Evolutionary conservation across 2,329 filamentous ascomycete genomes (phyloP).

Genomic region (Onygenales sp.): DNA sequence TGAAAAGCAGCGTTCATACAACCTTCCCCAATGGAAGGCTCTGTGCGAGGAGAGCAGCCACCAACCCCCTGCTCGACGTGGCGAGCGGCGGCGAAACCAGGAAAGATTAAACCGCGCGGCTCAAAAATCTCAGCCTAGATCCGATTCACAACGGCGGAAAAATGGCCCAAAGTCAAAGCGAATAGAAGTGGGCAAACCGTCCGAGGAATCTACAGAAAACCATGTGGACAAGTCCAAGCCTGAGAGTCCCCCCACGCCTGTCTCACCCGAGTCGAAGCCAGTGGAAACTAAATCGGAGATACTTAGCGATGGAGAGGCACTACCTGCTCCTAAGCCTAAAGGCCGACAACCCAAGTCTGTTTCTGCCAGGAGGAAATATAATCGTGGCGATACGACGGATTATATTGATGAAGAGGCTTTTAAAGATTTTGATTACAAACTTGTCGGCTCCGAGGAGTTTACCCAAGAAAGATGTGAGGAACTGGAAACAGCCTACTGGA

Average conservation of each 20-base stretch:
- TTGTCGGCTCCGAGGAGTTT: constrained; percentile 75
- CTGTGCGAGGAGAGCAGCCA: constrained; percentile 92
- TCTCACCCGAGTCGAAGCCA: constrained; percentile 45
- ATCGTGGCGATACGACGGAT: constrained; percentile 66
- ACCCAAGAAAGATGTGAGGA: constrained; percentile 89
- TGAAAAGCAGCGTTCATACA: constrained; percentile 91
- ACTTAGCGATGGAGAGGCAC: constrained; percentile 34
- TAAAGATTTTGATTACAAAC: constrained; percentile 79
- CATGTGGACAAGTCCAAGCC: constrained; percentile 31
- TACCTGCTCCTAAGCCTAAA: constrained; percentile 34
- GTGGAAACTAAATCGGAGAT: constrained; percentile 48
- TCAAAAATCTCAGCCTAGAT: constrained; percentile 25
- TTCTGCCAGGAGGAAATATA: constrained; percentile 79
- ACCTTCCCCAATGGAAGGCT: constrained; percentile 89
- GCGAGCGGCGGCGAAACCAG: constrained; percentile 45
- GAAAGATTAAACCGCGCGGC: constrained; percentile 34
- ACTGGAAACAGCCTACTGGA: constrained; percentile 92
- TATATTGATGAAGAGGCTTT: constrained; percentile 85
- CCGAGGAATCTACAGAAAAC: constrained; percentile 27
- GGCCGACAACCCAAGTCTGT: constrained; percentile 60
- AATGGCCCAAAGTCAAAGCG: constrained; percentile 28
- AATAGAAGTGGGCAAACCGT: constrained; percentile 28
- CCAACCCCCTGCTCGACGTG: constrained; percentile 83
- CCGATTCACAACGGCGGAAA: constrained; percentile 38
- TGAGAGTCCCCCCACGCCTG: constrained; percentile 44